Conservation (phyloP, 1,284 basidiomycete genomes). For the Apiotrichum porosum region DNA sequence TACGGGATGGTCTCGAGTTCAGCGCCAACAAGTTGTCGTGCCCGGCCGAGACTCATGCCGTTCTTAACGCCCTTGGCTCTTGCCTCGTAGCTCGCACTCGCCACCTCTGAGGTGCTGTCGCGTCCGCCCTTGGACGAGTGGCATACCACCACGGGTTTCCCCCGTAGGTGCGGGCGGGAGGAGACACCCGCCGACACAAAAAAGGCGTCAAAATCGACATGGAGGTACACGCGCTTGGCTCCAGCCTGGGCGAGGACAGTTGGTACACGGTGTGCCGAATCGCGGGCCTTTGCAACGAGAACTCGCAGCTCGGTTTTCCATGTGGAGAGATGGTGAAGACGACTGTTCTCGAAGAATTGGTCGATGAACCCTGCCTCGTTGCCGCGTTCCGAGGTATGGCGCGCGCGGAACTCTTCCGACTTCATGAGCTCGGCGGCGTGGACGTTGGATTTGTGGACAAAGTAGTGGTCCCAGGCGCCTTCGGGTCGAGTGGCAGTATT, state of each 20-base stretch:
- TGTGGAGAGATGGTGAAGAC: conserved; percentile 82
- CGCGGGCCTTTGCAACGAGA: conserved; percentile 71
- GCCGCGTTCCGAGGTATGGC: conserved; percentile 68
- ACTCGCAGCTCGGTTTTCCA: conserved; percentile 87
- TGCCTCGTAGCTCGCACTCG: conserved; percentile 91
- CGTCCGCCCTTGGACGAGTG: conserved; percentile 68
- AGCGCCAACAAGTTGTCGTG: conserved; percentile 64
- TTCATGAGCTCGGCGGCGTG: conserved; percentile 70
- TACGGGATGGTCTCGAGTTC: conserved; percentile 65
- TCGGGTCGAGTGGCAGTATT: conserved; percentile 20
- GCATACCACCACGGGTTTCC: conserved; percentile 88
- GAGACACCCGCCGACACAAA: conserved; percentile 88
- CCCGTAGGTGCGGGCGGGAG: conserved; percentile 68
- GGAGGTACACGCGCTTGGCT: conserved; percentile 69
- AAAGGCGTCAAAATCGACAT: conserved; percentile 96
- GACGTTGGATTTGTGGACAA: conserved; percentile 53
- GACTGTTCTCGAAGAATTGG: conserved; percentile 83
- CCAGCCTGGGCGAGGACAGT: conserved; percentile 12
- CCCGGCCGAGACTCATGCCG: conserved; percentile 92
- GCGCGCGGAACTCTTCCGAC: conserved; percentile 73
- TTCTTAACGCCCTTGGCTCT: conserved; percentile 80
- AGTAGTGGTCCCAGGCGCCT: conserved; percentile 53
- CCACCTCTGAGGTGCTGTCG: conserved; percentile 86
- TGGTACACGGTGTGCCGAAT: conserved; percentile 14
- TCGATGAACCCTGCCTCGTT: conserved; percentile 77